Evolutionary conservation across 495 filamentous ascomycete species (phyloP), one percentile per base, ranked within the genome.

Genomic region (Cenococcum geophilum): DNA sequence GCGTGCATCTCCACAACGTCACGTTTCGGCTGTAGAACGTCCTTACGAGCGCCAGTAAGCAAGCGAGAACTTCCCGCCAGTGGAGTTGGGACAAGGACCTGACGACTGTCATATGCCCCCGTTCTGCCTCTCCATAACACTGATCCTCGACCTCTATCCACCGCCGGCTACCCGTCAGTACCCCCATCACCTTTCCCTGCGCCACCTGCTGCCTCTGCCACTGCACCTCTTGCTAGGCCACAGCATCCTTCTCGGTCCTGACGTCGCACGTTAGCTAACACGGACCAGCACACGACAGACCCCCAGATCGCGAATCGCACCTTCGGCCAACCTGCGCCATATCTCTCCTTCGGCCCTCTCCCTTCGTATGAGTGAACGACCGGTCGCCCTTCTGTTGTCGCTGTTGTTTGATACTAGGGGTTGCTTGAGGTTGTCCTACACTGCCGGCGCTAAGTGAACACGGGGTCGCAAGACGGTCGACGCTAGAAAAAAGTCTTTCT

Each of bases 251-350:
- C 58, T 20, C 55, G 20, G 45, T 36, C 51, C 59, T 61, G 59
- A 57, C 56, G 50, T 57, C 57, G 66, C 56, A 58, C 61, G 21
- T 45, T 22, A 54, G 32, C 54, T 37, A 27, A 27, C 58, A 48
- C 62, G 49, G 51, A 56, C 58, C 23, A 58, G 56, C 66, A 69
- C 66, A 69, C 62, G 63, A 69, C 66, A 36, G 40, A 42, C 48
- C 25, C 14, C 22, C 34, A 23, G 54, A 40, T 45, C 63, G 66
- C 43, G 47, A 55, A 25, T 35, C 57, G 35, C 53, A 23, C 36
- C 53, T 37, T n/a, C 18, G 27, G 49, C 36, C 58, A 43, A 40
- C 23, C 66, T 54, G 55, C 64, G 64, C 64, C 57, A 54, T 51
- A 40, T 32, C 20, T 6, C 36, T 58, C 62, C 54, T 27, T 8